Percentiles rank a stretch among this genome's conserved stretches.
Evolutionary conservation across 2,329 filamentous ascomycete genomes (phyloP).

Genomic region (Falciphora oryzae): DNA sequence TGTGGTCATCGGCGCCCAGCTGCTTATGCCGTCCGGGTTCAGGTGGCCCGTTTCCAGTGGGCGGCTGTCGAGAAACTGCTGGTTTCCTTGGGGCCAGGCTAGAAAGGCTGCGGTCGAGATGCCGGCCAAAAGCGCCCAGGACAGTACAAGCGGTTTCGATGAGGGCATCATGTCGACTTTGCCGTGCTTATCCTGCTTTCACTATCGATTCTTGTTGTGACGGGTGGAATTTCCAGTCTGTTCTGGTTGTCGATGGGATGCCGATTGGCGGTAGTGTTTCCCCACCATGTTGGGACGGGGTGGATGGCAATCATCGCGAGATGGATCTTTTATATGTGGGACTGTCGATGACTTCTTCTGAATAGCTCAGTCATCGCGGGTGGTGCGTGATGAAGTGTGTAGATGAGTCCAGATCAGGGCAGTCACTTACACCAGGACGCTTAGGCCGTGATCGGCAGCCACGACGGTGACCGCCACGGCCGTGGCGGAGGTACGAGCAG

Average conservation of each 20-base stretch:
- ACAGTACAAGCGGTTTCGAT: not conserved
- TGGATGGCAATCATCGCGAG: not conserved
- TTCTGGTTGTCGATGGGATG: too few species aligned
- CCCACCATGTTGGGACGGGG: not conserved
- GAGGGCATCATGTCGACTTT: not conserved
- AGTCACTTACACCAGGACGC: too few species aligned
- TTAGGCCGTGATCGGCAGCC: too few species aligned
- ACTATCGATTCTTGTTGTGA: not conserved
- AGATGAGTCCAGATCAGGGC: too few species aligned
- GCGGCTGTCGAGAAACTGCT: not conserved
- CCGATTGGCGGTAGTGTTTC: too few species aligned
- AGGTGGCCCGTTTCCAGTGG: not conserved
- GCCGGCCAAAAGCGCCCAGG: not conserved
- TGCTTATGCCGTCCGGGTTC: not conserved
- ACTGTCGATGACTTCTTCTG: too few species aligned
- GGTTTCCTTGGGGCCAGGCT: not conserved
- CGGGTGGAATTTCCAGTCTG: too few species aligned
- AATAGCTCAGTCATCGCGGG: not conserved
- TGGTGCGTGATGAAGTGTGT: too few species aligned
- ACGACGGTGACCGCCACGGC: too few species aligned
- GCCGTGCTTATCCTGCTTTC: not conserved
- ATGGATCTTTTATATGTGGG: not conserved
- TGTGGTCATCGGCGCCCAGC: constrained; percentile 15
- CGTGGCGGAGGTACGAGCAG: too few species aligned
- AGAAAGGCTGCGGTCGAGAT: not conserved